phyloP scores from a whole-genome alignment of 2,329 filamentous ascomycete species.

The Cladosporium halotolerans region DNA sequence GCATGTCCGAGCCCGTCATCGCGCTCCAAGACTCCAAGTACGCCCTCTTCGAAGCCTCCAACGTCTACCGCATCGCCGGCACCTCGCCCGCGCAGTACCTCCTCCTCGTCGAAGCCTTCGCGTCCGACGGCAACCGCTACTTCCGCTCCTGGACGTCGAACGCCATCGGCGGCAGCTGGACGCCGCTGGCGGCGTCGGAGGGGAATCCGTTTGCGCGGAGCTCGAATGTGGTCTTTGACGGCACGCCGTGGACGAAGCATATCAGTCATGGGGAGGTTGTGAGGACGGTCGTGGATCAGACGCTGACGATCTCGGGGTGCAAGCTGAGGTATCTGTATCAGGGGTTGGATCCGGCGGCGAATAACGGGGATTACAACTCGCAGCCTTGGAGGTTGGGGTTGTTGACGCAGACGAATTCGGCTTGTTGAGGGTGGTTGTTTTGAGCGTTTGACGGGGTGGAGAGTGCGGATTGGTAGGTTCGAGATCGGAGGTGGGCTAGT shows the following conservation, averaged over 20 bases:
- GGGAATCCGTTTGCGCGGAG: slow-evolving; percentile 33
- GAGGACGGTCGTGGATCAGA: slow-evolving; percentile 33
- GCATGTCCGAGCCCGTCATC: slow-evolving; percentile 34
- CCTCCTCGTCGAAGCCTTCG: slow-evolving; percentile 36
- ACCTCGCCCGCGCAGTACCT: slow-evolving; percentile 25
- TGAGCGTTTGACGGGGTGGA: too few species aligned
- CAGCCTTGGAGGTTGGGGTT: slow-evolving; percentile 35
- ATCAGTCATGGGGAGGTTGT: slow-evolving; percentile 32
- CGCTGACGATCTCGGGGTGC: slow-evolving; percentile 30
- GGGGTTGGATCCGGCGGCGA: slow-evolving; percentile 30
- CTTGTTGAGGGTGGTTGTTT: background rate
- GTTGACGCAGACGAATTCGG: slow-evolving; percentile 12
- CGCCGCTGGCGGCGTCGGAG: slow-evolving; percentile 31
- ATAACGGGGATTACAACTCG: slow-evolving; percentile 28
- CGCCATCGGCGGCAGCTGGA: slow-evolving; percentile 32
- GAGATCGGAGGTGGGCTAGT: too few species aligned
- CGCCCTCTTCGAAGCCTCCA: slow-evolving; percentile 34
- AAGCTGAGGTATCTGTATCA: slow-evolving; percentile 35
- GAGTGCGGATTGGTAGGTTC: too few species aligned
- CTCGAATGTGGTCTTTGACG: slow-evolving; percentile 34
- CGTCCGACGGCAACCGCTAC: slow-evolving; percentile 29
- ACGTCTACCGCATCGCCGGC: slow-evolving; percentile 30
- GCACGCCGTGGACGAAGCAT: slow-evolving; percentile 32
- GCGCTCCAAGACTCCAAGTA: slow-evolving; percentile 26
- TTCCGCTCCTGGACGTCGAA: slow-evolving; percentile 37